Conservation (phyloP, 305 asterid genomes). For the Stenogyne calaminthoides region DNA sequence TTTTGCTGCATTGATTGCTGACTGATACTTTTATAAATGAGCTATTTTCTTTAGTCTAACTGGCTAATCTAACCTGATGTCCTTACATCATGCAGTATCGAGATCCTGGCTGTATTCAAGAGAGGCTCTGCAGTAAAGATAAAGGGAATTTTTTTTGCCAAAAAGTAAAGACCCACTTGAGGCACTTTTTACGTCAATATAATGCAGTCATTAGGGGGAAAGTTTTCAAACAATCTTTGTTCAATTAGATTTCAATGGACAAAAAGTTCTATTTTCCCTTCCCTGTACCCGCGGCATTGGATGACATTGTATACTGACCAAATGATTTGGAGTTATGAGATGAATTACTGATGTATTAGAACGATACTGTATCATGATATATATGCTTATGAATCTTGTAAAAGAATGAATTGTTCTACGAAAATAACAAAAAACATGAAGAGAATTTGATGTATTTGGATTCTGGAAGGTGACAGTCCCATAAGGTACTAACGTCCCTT, state of each 20-base stretch:
- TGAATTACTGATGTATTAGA: constrained; percentile 22
- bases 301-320: constrained; percentile 30
- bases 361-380: constrained; percentile 26
- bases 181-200: constrained; percentile 26
- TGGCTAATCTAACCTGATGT: constrained; percentile 2
- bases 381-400: constrained; percentile 34
- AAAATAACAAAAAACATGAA: constrained; percentile 8
- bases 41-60: constrained; percentile 14
- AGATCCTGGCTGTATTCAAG: constrained; percentile 83
- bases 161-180: constrained; percentile 50
- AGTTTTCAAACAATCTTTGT: constrained; percentile 15
- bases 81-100: constrained; percentile 66
- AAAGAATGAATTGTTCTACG: constrained; percentile 37
- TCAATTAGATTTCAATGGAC: constrained; percentile 2
- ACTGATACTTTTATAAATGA: constrained; percentile 10
- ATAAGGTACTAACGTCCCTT: constrained; percentile 48
- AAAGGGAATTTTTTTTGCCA: constrained; percentile 60
- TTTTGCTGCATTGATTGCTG: constrained; percentile 20
- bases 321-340: constrained; percentile 27
- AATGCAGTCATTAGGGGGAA: constrained; percentile 4
- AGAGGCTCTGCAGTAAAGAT: constrained; percentile 51
- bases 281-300: neutral
- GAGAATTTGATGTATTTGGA: constrained; percentile 26
- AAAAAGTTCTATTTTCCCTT: constrained; percentile 7
- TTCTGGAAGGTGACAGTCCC: constrained; percentile 25